These are phyloP conservation scores for Phytophthora foliorum DNA, from an alignment of 352 stramenopile species.

Conservation along the genomic window DNA sequence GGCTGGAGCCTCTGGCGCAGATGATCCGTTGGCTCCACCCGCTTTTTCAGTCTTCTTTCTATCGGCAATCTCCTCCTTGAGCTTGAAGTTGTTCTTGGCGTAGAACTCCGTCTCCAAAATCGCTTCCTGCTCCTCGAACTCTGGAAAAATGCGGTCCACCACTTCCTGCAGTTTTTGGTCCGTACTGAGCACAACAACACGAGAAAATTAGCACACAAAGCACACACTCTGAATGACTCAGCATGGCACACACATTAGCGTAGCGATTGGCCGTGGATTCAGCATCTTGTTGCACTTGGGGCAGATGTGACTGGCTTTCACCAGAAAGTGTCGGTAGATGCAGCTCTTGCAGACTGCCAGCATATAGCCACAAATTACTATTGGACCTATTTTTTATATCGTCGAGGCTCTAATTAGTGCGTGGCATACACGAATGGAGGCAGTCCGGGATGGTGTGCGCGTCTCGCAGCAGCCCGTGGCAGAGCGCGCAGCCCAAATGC, in stretches of 20 bases:
- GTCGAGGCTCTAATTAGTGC: background rate
- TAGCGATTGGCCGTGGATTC: conserved; percentile 64
- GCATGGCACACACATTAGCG: conserved; percentile 57
- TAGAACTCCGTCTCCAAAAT: conserved; percentile 73
- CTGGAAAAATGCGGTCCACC: conserved; percentile 79
- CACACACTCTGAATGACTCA: background rate
- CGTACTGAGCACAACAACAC: conserved; percentile 43
- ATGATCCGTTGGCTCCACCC: conserved; percentile 16
- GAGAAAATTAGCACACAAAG: background rate
- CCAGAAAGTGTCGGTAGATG: conserved; percentile 82
- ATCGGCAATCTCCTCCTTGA: conserved; percentile 40
- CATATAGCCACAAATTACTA: background rate
- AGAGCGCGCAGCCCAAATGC: conserved; percentile 76
- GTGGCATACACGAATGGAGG: conserved; percentile 77
- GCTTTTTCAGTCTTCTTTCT: background rate
- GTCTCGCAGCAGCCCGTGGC: conserved; percentile 71
- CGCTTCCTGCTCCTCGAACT: conserved; percentile 62
- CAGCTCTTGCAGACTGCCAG: conserved; percentile 87
- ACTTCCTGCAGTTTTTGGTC: conserved; percentile 81
- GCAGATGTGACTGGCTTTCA: conserved; percentile 65
- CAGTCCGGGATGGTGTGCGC: conserved; percentile 87
- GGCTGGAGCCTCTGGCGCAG: conserved; percentile 12
- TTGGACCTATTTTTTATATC: background rate
- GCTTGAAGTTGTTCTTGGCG: conserved; percentile 61
- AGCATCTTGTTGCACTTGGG: conserved; percentile 69